Conservation (phyloP, 176 grass and related monocot species). For the Aegilops tauschii region DNA sequence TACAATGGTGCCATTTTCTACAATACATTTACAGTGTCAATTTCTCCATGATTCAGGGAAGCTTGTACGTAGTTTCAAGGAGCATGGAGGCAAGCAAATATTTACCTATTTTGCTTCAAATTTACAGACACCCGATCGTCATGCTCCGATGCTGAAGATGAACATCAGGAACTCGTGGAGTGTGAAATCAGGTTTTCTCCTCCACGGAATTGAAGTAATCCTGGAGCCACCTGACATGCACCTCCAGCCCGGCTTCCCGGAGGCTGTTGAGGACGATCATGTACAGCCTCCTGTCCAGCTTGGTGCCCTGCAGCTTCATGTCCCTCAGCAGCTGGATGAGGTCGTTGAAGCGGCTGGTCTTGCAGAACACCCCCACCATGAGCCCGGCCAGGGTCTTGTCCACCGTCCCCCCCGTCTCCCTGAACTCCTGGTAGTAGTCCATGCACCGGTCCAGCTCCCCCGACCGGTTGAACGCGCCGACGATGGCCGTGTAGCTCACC, state of each 20-base stretch:
- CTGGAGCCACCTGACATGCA: slow-evolving; percentile 69
- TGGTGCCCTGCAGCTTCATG: slow-evolving; percentile 41
- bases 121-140: slow-evolving; percentile 8
- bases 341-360: slow-evolving; percentile 62
- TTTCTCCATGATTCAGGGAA: slow-evolving; percentile 20
- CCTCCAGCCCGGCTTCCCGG: slow-evolving; percentile 63
- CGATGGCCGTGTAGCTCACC: slow-evolving; percentile 74
- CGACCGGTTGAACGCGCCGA: slow-evolving; percentile 67
- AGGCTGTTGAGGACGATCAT: slow-evolving; percentile 61
- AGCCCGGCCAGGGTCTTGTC: slow-evolving; percentile 69
- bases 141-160: slow-evolving; percentile 2
- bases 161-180: not conserved
- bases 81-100: slow-evolving; percentile 38
- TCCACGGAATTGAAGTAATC: slow-evolving; percentile 60
- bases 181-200: slow-evolving; percentile 62
- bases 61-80: slow-evolving; percentile 8
- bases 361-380: slow-evolving; percentile 78
- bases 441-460: slow-evolving; percentile 67
- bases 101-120: slow-evolving; percentile 28
- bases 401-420: slow-evolving; percentile 50
- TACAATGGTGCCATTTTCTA: slow-evolving; percentile 12
- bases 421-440: slow-evolving; percentile 66
- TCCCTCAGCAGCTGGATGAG: slow-evolving; percentile 69
- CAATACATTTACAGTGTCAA: slow-evolving; percentile 45
- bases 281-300: slow-evolving; percentile 66